Conservation (phyloP, 2,329 filamentous ascomycete genomes). For the Lasiodiplodia sp. region DNA sequence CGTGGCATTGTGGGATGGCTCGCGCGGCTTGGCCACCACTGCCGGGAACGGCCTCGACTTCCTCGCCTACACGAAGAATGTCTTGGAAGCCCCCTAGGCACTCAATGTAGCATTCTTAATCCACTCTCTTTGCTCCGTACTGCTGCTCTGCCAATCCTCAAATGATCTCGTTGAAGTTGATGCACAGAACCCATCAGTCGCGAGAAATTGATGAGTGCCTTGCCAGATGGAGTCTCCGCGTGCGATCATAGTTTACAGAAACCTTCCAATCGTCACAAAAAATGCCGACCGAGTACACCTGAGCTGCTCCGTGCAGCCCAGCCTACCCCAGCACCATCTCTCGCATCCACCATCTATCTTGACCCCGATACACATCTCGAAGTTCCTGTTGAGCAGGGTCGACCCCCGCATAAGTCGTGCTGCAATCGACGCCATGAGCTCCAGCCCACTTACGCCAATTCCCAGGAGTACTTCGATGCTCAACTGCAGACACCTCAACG, state of each 20-base stretch:
- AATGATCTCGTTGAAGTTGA: not conserved
- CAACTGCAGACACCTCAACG: not conserved
- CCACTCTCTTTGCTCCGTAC: not conserved
- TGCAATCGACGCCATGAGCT: not conserved
- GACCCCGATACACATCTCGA: not conserved
- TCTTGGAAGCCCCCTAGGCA: constrained; percentile 11
- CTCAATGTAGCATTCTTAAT: constrained; percentile 17
- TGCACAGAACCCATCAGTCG: not conserved
- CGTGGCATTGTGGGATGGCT: constrained; percentile 26
- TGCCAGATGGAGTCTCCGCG: constrained; percentile 8
- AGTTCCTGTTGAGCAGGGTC: not conserved
- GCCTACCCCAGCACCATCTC: constrained; percentile 11
- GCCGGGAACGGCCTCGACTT: constrained; percentile 22
- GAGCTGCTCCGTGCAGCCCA: constrained; percentile 6
- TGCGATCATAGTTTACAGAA: not conserved
- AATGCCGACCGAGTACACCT: not conserved
- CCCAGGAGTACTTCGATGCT: not conserved
- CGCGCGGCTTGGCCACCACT: constrained; percentile 18
- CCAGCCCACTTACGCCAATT: not conserved
- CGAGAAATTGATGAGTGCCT: constrained; percentile 9
- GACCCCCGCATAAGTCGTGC: too few species aligned
- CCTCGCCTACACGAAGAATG: constrained; percentile 26
- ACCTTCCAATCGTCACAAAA: not conserved
- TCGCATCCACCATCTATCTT: constrained; percentile 9
- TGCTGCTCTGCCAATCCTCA: not conserved